Evolutionary conservation across 2,329 filamentous ascomycete species (phyloP).

Genomic region (Pyrenochaeta sp.): DNA sequence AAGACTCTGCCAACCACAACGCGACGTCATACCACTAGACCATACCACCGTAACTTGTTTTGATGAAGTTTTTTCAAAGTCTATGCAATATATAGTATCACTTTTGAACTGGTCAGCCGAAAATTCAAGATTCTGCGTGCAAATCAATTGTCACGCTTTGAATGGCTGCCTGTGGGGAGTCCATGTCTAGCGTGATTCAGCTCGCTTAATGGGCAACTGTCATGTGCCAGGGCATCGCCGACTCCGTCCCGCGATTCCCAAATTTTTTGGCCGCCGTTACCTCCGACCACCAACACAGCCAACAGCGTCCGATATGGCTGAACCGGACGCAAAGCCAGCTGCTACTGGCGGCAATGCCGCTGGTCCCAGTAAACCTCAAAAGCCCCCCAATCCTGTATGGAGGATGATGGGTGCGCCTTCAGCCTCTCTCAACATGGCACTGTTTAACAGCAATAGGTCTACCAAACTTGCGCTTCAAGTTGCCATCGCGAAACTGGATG

Average conservation of each 20-base stretch:
- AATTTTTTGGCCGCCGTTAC: constrained; percentile 34
- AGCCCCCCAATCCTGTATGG: constrained; percentile 48
- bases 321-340: constrained; percentile 38
- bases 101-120: too few relatives aligned
- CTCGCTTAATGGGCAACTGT: too few relatives aligned
- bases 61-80: constrained; percentile 11
- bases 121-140: too few relatives aligned
- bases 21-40: constrained; percentile 43
- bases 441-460: constrained; percentile 64
- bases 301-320: constrained; percentile 36
- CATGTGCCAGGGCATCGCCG: too few relatives aligned
- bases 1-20: constrained; percentile 35
- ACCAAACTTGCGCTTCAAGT: constrained; percentile 79
- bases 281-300: constrained; percentile 18
- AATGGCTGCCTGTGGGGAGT: too few relatives aligned
- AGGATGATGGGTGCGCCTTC: constrained; percentile 48
- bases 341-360: constrained; percentile 28
- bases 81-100: not conserved
- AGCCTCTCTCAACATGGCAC: constrained; percentile 3
- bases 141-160: too few relatives aligned
- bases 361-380: constrained; percentile 34
- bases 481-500: constrained; percentile 96
- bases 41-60: constrained; percentile 28
- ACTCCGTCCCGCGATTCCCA: constrained; percentile 24
- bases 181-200: too few relatives aligned